These are phyloP conservation scores for Globisporangium radiosum DNA, from an alignment of 352 stramenopile genomes.

Conservation along the genomic window DNA sequence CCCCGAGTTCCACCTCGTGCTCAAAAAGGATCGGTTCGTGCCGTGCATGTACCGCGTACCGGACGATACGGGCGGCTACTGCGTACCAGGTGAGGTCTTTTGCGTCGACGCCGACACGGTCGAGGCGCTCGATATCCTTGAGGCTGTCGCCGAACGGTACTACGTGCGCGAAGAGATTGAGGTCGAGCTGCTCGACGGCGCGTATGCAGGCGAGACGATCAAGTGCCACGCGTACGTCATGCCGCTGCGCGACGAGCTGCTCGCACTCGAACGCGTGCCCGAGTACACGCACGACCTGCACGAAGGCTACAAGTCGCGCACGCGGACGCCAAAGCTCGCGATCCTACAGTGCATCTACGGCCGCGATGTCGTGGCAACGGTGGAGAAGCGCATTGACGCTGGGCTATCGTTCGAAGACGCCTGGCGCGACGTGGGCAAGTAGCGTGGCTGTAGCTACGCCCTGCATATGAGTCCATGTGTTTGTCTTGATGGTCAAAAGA, in stretches of 20 bases:
- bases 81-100: conserved; percentile 54
- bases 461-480: not conserved
- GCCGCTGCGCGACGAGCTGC: conserved; percentile 37
- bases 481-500: too few relatives aligned
- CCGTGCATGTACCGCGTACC: conserved; percentile 54
- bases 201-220: conserved; percentile 32
- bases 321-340: conserved; percentile 29
- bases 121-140: conserved; percentile 62
- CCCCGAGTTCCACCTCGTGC: conserved; percentile 50
- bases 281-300: conserved; percentile 52
- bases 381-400: conserved; percentile 34
- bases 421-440: conserved; percentile 21
- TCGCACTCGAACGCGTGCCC: conserved; percentile 37
- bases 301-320: conserved; percentile 34
- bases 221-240: conserved; percentile 53
- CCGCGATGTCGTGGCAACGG: conserved; percentile 22
- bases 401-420: conserved; percentile 36
- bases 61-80: conserved; percentile 17
- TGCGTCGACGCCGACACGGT: conserved; percentile 48
- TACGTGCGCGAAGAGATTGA: conserved; percentile 61
- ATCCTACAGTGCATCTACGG: conserved; percentile 61
- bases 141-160: conserved; percentile 59
- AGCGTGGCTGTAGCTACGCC: not conserved
- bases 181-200: conserved; percentile 40
- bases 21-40: conserved; percentile 55